phyloP scores from a whole-genome alignment of 1,284 basidiomycete genomes.

The Fomitopsis pinicola region DNA sequence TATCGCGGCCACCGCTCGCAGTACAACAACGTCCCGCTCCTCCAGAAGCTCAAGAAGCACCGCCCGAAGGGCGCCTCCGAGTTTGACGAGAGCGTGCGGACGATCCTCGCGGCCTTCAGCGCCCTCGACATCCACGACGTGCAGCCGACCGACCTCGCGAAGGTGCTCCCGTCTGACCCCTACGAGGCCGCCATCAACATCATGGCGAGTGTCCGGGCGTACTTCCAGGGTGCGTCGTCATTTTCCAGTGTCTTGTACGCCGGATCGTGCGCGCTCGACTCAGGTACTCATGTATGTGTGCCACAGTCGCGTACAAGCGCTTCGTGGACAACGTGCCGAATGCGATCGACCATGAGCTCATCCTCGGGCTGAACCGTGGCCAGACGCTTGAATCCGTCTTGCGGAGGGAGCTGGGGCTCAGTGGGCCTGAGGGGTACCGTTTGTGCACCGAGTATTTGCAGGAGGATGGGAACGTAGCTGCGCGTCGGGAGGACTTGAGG shows the following conservation, averaged over 20 bases:
- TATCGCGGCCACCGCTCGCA: conserved; percentile 20
- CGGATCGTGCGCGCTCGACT: neutral
- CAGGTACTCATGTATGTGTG: neutral
- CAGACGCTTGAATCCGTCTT: conserved; percentile 40
- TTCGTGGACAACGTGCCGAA: conserved; percentile 61
- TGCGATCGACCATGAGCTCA: conserved; percentile 59
- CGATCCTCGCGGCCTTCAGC: conserved; percentile 36
- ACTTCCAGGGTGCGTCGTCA: conserved; percentile 57
- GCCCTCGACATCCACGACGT: conserved; percentile 41
- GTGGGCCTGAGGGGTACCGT: conserved; percentile 37
- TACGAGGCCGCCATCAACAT: conserved; percentile 55
- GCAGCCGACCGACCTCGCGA: conserved; percentile 41
- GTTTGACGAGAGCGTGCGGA: conserved; percentile 38
- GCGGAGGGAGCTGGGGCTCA: conserved; percentile 38
- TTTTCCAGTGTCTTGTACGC: neutral
- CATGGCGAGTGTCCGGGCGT: conserved; percentile 69
- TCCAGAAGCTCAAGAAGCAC: conserved; percentile 1
- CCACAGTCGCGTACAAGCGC: conserved; percentile 63
- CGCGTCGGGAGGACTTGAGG: conserved; percentile 41
- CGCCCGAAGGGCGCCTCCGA: conserved; percentile 22
- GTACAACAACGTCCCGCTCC: conserved; percentile 8
- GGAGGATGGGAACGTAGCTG: conserved; percentile 42
- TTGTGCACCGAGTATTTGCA: conserved; percentile 50
- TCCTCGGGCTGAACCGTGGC: conserved; percentile 36
- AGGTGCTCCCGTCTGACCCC: conserved; percentile 48